A percentile compares a stretch with the other conserved stretches of the same genome.
These are phyloP conservation scores for Oryza coarctata DNA, from an alignment of 176 grass and related monocot species.

Conservation along the genomic window DNA sequence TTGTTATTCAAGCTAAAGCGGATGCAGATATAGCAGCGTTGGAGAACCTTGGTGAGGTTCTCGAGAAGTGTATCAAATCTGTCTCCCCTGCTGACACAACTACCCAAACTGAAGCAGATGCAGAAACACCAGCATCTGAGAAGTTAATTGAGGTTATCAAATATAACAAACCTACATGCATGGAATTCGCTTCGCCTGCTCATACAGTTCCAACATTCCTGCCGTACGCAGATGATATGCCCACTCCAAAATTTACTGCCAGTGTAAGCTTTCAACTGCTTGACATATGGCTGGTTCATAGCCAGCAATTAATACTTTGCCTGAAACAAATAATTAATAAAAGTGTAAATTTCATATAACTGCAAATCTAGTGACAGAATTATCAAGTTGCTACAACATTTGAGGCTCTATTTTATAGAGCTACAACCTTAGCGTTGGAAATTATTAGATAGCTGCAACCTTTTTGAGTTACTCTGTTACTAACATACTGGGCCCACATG, in stretches of 20 bases:
- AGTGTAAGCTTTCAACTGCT: constrained; percentile 62
- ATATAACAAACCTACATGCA: constrained; percentile 14
- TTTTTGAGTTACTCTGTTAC: too few species aligned
- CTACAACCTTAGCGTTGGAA: too few species aligned
- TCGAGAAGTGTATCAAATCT: constrained; percentile 38
- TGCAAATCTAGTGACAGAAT: too few species aligned
- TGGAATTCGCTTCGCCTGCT: constrained; percentile 66
- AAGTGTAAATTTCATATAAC: too few species aligned
- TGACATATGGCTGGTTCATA: not conserved
- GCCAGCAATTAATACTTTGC: not conserved
- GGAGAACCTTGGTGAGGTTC: constrained; percentile 28
- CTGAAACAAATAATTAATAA: not conserved
- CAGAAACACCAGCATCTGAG: constrained; percentile 24
- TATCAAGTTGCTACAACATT: too few species aligned
- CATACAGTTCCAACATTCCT: constrained; percentile 74
- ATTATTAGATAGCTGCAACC: too few species aligned
- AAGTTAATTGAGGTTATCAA: constrained; percentile 31
- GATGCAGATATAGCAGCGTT: constrained; percentile 34
- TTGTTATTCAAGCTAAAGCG: constrained; percentile 35
- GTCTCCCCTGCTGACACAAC: constrained; percentile 53
- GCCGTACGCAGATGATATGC: constrained; percentile 51
- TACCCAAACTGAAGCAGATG: constrained; percentile 40
- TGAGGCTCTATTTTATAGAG: too few species aligned
- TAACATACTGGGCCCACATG: too few species aligned
- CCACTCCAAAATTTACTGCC: constrained; percentile 85